Conservation (phyloP, 148 eudicot species). For the Rhododendron mucronatum region DNA sequence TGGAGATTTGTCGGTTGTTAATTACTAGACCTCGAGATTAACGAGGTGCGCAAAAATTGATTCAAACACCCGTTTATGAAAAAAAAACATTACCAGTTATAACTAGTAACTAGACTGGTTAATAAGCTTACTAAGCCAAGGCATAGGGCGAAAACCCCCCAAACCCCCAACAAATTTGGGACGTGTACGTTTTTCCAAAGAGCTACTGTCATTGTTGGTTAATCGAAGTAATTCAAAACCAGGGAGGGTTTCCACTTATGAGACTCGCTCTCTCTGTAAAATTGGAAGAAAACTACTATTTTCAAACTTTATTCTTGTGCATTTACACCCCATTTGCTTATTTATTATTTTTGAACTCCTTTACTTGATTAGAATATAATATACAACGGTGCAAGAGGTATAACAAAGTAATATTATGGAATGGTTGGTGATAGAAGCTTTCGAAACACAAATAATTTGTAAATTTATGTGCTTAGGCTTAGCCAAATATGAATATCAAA, state of each 20-base stretch:
- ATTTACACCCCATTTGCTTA: background rate
- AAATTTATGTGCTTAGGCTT: too few species aligned
- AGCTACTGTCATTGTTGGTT: background rate
- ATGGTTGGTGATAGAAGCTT: background rate
- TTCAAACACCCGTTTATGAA: too few species aligned
- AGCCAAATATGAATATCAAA: too few species aligned
- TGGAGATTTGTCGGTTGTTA: too few species aligned
- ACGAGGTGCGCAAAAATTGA: too few species aligned
- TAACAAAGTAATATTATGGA: background rate
- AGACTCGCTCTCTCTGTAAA: background rate
- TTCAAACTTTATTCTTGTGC: background rate
- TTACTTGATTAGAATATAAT: too few species aligned
- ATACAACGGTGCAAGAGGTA: background rate
- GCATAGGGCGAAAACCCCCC: background rate
- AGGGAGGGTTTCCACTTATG: background rate
- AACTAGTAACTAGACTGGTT: background rate
- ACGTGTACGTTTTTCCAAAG: background rate
- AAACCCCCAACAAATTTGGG: background rate
- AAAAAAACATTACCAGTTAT: too few species aligned
- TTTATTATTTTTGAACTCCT: too few species aligned
- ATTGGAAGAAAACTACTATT: background rate
- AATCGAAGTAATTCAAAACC: too few species aligned
- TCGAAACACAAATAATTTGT: background rate
- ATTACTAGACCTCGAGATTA: background rate
- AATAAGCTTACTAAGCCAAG: background rate